Conservation (phyloP, 306 rosid species). For the Fragaria ananassa region DNA sequence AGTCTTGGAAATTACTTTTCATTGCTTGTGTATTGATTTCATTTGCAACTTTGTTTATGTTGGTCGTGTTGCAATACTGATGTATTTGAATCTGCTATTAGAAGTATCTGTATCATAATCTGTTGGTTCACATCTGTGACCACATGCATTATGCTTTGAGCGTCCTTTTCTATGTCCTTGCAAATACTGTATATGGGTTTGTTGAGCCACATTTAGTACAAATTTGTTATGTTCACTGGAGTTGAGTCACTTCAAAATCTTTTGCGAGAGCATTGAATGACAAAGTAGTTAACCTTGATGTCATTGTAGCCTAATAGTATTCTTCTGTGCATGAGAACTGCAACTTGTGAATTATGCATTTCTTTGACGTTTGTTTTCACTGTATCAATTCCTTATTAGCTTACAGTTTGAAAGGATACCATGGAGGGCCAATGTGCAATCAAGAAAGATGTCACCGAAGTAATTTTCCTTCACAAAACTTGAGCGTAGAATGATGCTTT, state of each 20-base stretch:
- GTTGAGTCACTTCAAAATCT: background rate
- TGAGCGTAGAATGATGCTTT: background rate
- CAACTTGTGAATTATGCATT: background rate
- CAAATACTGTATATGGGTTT: background rate
- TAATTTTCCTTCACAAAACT: constrained; percentile 23
- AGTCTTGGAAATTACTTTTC: background rate
- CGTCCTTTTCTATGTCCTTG: background rate
- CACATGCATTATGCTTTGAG: background rate
- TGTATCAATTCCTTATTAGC: background rate
- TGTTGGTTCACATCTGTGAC: background rate
- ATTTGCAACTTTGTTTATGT: background rate
- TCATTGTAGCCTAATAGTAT: background rate
- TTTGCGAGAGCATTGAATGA: background rate
- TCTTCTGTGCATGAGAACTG: background rate
- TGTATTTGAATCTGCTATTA: background rate
- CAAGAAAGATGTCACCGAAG: constrained; percentile 75
- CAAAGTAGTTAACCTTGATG: background rate
- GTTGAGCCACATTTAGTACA: background rate
- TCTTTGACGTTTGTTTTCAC: background rate
- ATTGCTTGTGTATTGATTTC: background rate
- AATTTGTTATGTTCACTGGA: background rate
- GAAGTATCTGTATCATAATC: background rate
- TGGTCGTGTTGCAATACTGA: background rate
- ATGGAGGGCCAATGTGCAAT: constrained; percentile 59
- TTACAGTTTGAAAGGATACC: constrained; percentile 14